Evolutionary conservation across 2,329 filamentous ascomycete species (phyloP), one percentile per base, ranked within the genome.

Genomic region (Trichoderma oligosporum): DNA sequence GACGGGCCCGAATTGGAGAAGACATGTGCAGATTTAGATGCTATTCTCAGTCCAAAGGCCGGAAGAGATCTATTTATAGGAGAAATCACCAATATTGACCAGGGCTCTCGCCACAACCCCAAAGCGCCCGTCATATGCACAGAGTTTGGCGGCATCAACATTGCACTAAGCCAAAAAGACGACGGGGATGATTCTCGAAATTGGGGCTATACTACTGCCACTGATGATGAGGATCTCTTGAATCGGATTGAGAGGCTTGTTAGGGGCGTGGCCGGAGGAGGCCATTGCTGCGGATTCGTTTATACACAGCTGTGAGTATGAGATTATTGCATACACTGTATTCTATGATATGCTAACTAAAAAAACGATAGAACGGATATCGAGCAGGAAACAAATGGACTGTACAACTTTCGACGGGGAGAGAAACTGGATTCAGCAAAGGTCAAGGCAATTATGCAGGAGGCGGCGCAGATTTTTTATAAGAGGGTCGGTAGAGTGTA

Each of bases 191-290:
- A 76, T 0, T 77, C 76, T 8, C 72, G 78, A 4, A 81, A 84
- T 56, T 88, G 85, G 85, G 85, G 85, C 0, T 88, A 88, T 64
- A 88, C 84, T 1, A 88, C 85, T 0, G 85, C 85, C 0, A 77
- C 69, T 0, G 81, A 87, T 63, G 70, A 82, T 0, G 73, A 79
- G 14, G 85, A 88, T 62, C 66, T 88, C 56, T 71, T 88, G 16
- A 73, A 75, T 59, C 70, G 84, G 2, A 75, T 87, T 36, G 79
- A 84, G 65, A 80, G 75, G 47, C 72, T 88, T 58, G 76, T 85
- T 11, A 79, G 78, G 68, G 84, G 76, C 0, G 78, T 86, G 14
- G 78, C 83, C 0, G 69, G 79, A 20, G 77, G 76, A 0, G 83
- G 84, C 0, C 75, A 81, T 63, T 77, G 80, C 42, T 84, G 81